Percentiles rank a stretch among this genome's conserved stretches.
phyloP scores from a whole-genome alignment of 768 basidiomycete genomes.

The Termitomyces sp. region DNA sequence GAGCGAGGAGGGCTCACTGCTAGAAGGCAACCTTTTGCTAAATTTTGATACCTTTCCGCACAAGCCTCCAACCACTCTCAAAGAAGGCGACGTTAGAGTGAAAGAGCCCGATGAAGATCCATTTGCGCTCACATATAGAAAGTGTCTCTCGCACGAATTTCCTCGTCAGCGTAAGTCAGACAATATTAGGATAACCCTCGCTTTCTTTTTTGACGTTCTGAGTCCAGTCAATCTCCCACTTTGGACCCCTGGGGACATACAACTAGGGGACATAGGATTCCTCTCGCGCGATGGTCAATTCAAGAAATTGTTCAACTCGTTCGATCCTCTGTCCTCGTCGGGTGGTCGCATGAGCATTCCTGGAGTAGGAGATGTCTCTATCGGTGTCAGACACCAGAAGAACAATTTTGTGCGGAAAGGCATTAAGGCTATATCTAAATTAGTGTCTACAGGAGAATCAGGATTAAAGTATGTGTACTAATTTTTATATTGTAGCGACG shows the following conservation, averaged over 20 bases:
- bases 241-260: slow-evolving; percentile 6
- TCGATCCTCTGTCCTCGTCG: slow-evolving; percentile 1
- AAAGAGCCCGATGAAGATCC: not conserved
- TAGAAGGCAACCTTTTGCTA: not conserved
- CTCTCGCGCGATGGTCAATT: slow-evolving; percentile 5
- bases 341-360: not conserved
- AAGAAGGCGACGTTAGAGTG: not conserved
- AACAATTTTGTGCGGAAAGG: slow-evolving; percentile 6
- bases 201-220: not conserved
- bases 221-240: slow-evolving; percentile 10
- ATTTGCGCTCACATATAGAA: slow-evolving; percentile 5
- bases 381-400: slow-evolving; percentile 2
- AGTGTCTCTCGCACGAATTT: slow-evolving; percentile 11
- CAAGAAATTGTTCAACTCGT: slow-evolving; percentile 4
- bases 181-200: not conserved
- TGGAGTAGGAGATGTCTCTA: not conserved
- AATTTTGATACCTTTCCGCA: not conserved
- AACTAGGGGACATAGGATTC: slow-evolving; percentile 9
- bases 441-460: slow-evolving; percentile 1
- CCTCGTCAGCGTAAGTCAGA: slow-evolving; percentile 8
- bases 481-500: not conserved
- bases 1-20: not conserved
- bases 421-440: slow-evolving; percentile 8
- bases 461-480: not conserved
- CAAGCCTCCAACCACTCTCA: not conserved